Percentiles rank a stretch among this genome's conserved stretches.
Evolutionary conservation across 805 yeast species (phyloP).

Genomic region (Yamadazyma scolyti): DNA sequence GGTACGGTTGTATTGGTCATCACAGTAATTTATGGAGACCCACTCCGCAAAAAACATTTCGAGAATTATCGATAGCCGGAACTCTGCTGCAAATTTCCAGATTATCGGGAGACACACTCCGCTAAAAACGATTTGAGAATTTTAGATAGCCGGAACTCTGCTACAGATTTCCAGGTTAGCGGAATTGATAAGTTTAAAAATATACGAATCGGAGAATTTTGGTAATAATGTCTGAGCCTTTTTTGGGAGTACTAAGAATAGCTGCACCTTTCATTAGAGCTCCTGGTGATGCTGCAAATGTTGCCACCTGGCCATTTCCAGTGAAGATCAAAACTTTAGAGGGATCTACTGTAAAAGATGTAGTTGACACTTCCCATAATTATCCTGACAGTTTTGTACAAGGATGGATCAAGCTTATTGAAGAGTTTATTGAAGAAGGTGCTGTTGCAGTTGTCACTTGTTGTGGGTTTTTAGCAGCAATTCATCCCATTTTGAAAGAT

Average conservation of each 20-base stretch:
- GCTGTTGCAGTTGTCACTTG: slow-evolving; percentile 29
- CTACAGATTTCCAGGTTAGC: no score
- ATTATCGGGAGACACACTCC: no score
- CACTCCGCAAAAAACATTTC: no score
- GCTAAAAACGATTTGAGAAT: no score
- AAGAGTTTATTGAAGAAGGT: slow-evolving; percentile 19
- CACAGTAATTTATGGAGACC: no score
- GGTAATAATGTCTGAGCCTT: not conserved
- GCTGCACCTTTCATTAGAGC: slow-evolving; percentile 3
- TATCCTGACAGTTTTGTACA: slow-evolving; percentile 20
- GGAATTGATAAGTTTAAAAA: no score
- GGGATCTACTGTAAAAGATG: not conserved
- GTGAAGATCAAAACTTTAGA: slow-evolving; percentile 2
- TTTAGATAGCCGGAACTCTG: no score
- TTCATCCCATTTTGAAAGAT: slow-evolving; percentile 17
- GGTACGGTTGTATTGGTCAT: no score
- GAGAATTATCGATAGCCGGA: no score
- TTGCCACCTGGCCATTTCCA: slow-evolving; percentile 4
- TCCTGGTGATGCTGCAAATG: slow-evolving; percentile 4
- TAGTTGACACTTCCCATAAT: not conserved
- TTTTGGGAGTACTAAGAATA: not conserved
- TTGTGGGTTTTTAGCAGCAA: slow-evolving; percentile 30
- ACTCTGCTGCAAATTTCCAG: no score
- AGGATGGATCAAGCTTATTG: slow-evolving; percentile 18
- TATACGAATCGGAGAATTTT: no score